A percentile compares a stretch with the other conserved stretches of the same genome.
These are phyloP conservation scores for Periconia sp. DNA, from an alignment of 2,329 filamentous ascomycete genomes.

Conservation along the genomic window DNA sequence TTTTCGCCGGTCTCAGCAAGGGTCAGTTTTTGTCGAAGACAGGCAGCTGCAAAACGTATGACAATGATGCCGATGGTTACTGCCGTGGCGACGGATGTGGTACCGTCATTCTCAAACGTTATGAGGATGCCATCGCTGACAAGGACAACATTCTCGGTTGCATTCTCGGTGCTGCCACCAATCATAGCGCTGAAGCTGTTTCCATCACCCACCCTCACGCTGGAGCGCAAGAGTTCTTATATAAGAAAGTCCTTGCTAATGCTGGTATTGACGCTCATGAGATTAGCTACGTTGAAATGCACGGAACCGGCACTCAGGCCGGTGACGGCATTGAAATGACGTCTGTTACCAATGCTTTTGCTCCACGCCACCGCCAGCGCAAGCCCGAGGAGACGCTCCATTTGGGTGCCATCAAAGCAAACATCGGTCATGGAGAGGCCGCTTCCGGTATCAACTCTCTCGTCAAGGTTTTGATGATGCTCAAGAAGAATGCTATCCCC, in stretches of 20 bases:
- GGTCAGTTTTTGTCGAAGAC: slow-evolving; percentile 80
- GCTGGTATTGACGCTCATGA: slow-evolving; percentile 78
- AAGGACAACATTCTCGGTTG: slow-evolving; percentile 76
- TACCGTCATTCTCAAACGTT: slow-evolving; percentile 77
- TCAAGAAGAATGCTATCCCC: slow-evolving; percentile 60
- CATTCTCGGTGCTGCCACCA: slow-evolving; percentile 76
- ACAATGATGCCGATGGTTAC: slow-evolving; percentile 81
- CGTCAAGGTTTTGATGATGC: slow-evolving; percentile 60
- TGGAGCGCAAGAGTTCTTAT: slow-evolving; percentile 75
- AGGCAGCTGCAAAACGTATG: slow-evolving; percentile 80
- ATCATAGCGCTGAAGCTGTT: slow-evolving; percentile 80
- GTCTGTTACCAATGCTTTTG: slow-evolving; percentile 71
- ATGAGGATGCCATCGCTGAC: slow-evolving; percentile 78
- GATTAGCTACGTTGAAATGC: slow-evolving; percentile 86
- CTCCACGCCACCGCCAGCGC: slow-evolving; percentile 58
- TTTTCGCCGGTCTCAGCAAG: slow-evolving; percentile 75
- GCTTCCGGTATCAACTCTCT: slow-evolving; percentile 62
- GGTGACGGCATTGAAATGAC: slow-evolving; percentile 84
- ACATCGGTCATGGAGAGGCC: slow-evolving; percentile 62
- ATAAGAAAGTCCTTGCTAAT: slow-evolving; percentile 71
- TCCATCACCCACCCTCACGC: slow-evolving; percentile 86
- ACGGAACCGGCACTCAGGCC: slow-evolving; percentile 86
- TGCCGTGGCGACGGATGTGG: slow-evolving; percentile 80
- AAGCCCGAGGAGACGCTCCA: slow-evolving; percentile 57
- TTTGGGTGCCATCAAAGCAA: slow-evolving; percentile 62